Conservation (phyloP, 2,329 filamentous ascomycete species). For the Neocucurbitaria cava region DNA sequence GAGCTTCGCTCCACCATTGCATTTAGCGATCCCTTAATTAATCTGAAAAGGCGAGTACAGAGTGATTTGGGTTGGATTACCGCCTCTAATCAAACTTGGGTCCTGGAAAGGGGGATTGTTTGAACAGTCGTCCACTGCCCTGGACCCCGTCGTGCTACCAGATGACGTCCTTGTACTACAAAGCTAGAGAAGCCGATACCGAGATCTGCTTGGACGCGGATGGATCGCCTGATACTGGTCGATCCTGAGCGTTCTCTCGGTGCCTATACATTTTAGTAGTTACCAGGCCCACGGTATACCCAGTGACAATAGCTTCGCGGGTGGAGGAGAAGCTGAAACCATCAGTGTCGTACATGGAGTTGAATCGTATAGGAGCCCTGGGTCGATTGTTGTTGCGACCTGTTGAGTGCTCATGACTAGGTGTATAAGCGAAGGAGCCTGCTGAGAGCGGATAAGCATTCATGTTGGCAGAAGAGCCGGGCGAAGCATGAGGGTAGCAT, state of each 20-base stretch:
- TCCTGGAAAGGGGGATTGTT: constrained; percentile 1
- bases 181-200: background rate
- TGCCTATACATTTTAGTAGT: background rate
- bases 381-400: background rate
- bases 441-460: background rate
- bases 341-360: too few relatives aligned
- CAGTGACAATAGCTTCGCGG: background rate
- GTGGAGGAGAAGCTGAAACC: background rate
- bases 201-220: background rate
- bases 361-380: too few relatives aligned
- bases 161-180: background rate
- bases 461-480: background rate
- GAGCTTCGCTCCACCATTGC: constrained; percentile 1
- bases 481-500: background rate
- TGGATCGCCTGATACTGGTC: background rate
- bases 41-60: background rate
- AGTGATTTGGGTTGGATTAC: constrained; percentile 1
- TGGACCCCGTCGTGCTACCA: background rate
- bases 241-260: background rate
- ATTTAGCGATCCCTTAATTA: background rate
- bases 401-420: background rate
- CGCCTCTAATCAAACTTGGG: constrained; percentile 5
- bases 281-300: background rate
- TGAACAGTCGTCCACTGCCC: constrained; percentile 3
- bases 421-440: background rate